These are phyloP conservation scores for Ophiosphaerella narmari DNA, from an alignment of 2,329 filamentous ascomycete genomes.

Conservation along the genomic window DNA sequence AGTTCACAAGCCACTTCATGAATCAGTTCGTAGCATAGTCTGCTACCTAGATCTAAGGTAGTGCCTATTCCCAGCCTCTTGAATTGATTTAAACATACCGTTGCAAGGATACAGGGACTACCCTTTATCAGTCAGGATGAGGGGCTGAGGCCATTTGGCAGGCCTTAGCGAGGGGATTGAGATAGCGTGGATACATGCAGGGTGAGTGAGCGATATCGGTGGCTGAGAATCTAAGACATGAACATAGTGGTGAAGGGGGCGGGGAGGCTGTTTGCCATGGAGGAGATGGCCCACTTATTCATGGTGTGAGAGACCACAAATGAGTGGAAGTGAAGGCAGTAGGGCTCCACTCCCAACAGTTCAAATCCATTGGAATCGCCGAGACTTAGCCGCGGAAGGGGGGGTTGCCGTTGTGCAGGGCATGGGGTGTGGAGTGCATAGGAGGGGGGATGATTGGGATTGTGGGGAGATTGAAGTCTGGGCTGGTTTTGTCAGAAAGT, in stretches of 20 bases:
- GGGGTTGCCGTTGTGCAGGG: background rate
- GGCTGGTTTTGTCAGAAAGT: background rate
- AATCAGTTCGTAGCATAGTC: too few relatives aligned
- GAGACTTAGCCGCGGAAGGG: conserved; percentile 1
- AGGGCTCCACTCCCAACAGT: conserved; percentile 26
- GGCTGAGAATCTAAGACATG: too few relatives aligned
- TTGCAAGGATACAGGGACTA: too few relatives aligned
- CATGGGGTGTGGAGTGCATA: background rate
- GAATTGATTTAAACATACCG: too few relatives aligned
- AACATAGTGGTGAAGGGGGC: background rate
- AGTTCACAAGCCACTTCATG: too few relatives aligned
- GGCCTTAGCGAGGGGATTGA: too few relatives aligned
- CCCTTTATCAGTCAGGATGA: too few relatives aligned
- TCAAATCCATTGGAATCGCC: conserved; percentile 7
- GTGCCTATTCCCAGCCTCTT: too few relatives aligned
- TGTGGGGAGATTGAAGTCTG: background rate
- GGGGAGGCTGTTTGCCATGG: background rate
- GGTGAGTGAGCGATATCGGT: too few relatives aligned
- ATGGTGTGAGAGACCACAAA: background rate
- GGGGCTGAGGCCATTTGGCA: too few relatives aligned
- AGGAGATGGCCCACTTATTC: background rate
- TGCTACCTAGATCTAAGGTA: too few relatives aligned
- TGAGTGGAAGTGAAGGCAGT: background rate
- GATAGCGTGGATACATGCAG: too few relatives aligned
- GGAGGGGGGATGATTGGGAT: background rate